Evolutionary conservation across 768 basidiomycete species (phyloP).

Genomic region (Amanita polypyramis): DNA sequence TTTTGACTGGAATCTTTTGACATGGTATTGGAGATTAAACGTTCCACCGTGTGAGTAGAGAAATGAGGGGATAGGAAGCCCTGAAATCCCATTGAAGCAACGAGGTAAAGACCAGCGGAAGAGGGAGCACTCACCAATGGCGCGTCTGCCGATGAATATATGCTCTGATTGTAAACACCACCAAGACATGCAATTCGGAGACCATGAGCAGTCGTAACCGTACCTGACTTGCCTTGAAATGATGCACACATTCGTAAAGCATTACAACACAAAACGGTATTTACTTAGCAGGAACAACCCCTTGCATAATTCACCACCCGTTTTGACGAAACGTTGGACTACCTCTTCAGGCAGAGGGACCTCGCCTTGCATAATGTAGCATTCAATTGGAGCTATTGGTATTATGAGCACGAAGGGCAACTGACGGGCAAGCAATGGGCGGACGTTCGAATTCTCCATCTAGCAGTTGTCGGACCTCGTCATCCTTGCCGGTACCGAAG

Average conservation of each 20-base stretch:
- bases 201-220: constrained; percentile 69
- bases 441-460: constrained; percentile 59
- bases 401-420: constrained; percentile 10
- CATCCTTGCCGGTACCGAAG: constrained; percentile 41
- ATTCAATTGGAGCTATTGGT: constrained; percentile 70
- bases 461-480: constrained; percentile 52
- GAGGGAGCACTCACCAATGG: constrained; percentile 42
- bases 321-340: constrained; percentile 64
- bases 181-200: constrained; percentile 82
- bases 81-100: constrained; percentile 22
- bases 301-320: constrained; percentile 68
- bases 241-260: constrained; percentile 4
- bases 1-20: constrained; percentile 38
- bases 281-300: constrained; percentile 82
- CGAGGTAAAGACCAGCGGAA: background rate
- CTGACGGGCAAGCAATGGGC: constrained; percentile 9
- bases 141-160: constrained; percentile 48
- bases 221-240: constrained; percentile 66
- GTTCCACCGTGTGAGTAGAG: constrained; percentile 56
- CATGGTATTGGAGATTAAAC: constrained; percentile 61
- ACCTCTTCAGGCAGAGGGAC: constrained; percentile 63
- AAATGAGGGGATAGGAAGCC: constrained; percentile 74
- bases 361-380: constrained; percentile 88
- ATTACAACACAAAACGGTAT: constrained; percentile 18
- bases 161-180: constrained; percentile 56